Evolutionary conservation across 108 stramenopile genomes (phyloP).

Genomic region (Skeletonema marinoi): DNA sequence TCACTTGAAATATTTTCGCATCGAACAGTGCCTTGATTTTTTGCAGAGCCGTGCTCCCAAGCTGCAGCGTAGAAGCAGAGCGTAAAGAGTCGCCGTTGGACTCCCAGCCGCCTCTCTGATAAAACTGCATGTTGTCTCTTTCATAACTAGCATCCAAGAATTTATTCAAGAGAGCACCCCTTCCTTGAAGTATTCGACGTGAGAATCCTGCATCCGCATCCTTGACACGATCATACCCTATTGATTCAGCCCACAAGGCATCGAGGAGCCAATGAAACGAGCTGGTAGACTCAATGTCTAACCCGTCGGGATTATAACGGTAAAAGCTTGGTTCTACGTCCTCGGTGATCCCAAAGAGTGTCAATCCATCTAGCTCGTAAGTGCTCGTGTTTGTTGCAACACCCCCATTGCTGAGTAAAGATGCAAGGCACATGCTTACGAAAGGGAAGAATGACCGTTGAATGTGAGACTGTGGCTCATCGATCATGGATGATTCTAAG

Average conservation of each 20-base stretch:
- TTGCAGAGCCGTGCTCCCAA: constrained; percentile 21
- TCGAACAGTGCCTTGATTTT: constrained; percentile 21
- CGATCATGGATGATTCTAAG: constrained; percentile 27
- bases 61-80: neutral
- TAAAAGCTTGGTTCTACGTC: constrained; percentile 25
- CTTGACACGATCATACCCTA: constrained; percentile 16
- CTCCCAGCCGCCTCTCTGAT: neutral
- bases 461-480: constrained; percentile 17
- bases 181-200: constrained; percentile 28
- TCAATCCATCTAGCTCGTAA: constrained; percentile 42
- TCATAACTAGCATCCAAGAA: constrained; percentile 33
- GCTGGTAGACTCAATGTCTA: neutral
- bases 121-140: constrained; percentile 19
- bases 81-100: neutral
- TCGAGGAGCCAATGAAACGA: neutral
- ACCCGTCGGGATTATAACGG: constrained; percentile 5
- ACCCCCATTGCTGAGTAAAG: constrained; percentile 32
- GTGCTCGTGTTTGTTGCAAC: constrained; percentile 17
- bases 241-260: constrained; percentile 36
- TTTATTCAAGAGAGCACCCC: constrained; percentile 39
- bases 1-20: constrained; percentile 25
- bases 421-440: constrained; percentile 31
- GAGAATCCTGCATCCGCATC: constrained; percentile 11
- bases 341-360: constrained; percentile 31
- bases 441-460: constrained; percentile 46